Evolutionary conservation across 2,329 filamentous ascomycete genomes (phyloP), one percentile per base, ranked within the genome.

Genomic region (Claviceps sp.): DNA sequence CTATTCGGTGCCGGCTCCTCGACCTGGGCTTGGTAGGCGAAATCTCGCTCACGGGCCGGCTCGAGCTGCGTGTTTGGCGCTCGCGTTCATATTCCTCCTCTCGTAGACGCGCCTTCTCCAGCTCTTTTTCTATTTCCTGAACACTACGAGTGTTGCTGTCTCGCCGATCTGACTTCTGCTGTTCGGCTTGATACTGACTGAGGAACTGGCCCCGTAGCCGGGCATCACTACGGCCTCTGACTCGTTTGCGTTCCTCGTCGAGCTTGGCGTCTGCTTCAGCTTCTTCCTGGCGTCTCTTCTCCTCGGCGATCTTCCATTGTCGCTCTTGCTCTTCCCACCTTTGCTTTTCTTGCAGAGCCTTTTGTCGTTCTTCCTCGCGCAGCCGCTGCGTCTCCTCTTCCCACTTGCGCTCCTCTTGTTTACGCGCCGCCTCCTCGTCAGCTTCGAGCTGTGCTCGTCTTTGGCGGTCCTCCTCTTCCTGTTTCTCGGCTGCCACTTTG

Each of bases 181-280:
- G 81, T 58, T 88, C 83, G 20, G 84, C 81, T 64, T 88, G 85
- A 64, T 95, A 95, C 63, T 95, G 86, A 62, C 87, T 91, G 49
- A 95, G 76, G 60, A 84, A 90, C 63, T 95, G 89, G 2, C 89
- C 89, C 54, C 83, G 84, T 22, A 95, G 73, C 55, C 83, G 79
- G 40, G 76, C 74, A 59, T 89, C 83, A 61, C 79, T 84, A 55
- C 79, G 76, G 46, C 73, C 77, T 54, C 80, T 77, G 52, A 79
- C 74, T 54, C 78, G 74, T 59, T 75, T 74, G 47, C 85, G 78
- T 62, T 91, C 85, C 54, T 83, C 74, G 48, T 79, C 78, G 36
- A 89, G 65, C 42, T 76, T 77, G 11, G 79, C 77, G 60, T 89
- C 84, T 2, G 82, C 79, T 57, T 86, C 86, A 37, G 78, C 78